phyloP scores from a whole-genome alignment of 768 basidiomycete genomes.

The Omphalotus guepiniiformis region DNA sequence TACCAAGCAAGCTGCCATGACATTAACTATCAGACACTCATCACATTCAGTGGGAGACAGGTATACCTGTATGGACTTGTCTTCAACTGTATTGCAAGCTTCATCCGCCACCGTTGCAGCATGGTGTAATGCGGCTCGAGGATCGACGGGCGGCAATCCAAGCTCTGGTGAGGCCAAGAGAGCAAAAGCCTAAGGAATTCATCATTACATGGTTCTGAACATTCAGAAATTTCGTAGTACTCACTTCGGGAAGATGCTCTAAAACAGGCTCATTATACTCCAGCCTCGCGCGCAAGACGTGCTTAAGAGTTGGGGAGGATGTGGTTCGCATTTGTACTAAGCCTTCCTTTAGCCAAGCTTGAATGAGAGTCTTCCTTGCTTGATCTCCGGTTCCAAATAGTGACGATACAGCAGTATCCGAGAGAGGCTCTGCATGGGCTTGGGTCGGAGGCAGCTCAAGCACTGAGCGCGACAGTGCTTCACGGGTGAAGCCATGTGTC shows the following conservation, averaged over 20 bases:
- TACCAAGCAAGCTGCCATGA: constrained; percentile 66
- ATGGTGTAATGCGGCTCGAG: constrained; percentile 57
- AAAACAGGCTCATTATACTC: constrained; percentile 67
- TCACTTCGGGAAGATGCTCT: constrained; percentile 61
- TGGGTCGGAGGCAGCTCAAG: constrained; percentile 44
- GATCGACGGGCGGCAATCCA: constrained; percentile 51
- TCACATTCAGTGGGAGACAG: background rate
- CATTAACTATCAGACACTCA: constrained; percentile 4
- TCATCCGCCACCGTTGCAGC: constrained; percentile 60
- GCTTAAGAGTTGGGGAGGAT: constrained; percentile 33
- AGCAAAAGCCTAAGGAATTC: constrained; percentile 60
- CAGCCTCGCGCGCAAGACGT: constrained; percentile 54
- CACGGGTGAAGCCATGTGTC: constrained; percentile 71
- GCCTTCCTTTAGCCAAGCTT: constrained; percentile 74
- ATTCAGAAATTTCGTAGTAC: constrained; percentile 12
- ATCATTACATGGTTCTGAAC: background rate
- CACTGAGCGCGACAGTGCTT: constrained; percentile 61
- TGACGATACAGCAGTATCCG: constrained; percentile 65
- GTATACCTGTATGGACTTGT: constrained; percentile 55
- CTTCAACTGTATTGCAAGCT: constrained; percentile 58
- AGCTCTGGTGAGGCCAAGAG: constrained; percentile 52
- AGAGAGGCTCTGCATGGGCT: constrained; percentile 54
- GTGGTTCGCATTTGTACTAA: constrained; percentile 39
- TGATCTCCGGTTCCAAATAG: constrained; percentile 70
- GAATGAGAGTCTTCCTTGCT: constrained; percentile 59